Base-by-base conservation (phyloP, 306 rosid species). In the Medicago truncatula region DNA sequence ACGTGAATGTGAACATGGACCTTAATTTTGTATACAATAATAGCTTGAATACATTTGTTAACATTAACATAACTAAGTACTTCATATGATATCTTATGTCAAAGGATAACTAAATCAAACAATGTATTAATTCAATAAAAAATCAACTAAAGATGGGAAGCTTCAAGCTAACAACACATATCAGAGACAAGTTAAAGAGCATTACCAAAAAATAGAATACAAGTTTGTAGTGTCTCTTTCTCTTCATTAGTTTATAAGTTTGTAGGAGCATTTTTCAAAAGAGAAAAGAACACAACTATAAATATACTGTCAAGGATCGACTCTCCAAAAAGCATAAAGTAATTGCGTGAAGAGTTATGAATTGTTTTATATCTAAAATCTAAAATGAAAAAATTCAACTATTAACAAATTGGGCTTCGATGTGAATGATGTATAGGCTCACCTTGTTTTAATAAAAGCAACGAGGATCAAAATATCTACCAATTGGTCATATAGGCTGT, bases 1-100 rank as follows among this genome's bases (percentile, higher is more conserved):
- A 87, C 17, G 36, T 71, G 57, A 81, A 74, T 68, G 56, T 14
- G 20, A 66, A 52, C 10, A 62, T 25, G 72, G 8, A 14, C 82
- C 74, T 81, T 52, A 50, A 59, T 16, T 23, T 36, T 44, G 13
- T 39, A 28, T 57, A 71, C 38, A 70, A 76, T 25, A 70, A 44
- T 73, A 43, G 17, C 66, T 53, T 68, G 56, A 28, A 68, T 47
- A 66, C 28, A 25, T n/a, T 21, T 23, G 9, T 47, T 17, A 8
- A 44, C 40, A 78, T 47, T 17, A 8, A 44, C 40, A 81, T 53
- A 21, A 73, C 38, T 36, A 31, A 59, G 23, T 18, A 39, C 39
- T 56, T 50, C 44, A 59, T 12, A 49, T 47, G 25, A 63, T 72
- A 47, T 4, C 16, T 56, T 71, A 71, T 17, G 50, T 57, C 40